Evolutionary conservation across 1,284 basidiomycete genomes (phyloP), one percentile per base, ranked within the genome.

Genomic region (Agaricales sp.): DNA sequence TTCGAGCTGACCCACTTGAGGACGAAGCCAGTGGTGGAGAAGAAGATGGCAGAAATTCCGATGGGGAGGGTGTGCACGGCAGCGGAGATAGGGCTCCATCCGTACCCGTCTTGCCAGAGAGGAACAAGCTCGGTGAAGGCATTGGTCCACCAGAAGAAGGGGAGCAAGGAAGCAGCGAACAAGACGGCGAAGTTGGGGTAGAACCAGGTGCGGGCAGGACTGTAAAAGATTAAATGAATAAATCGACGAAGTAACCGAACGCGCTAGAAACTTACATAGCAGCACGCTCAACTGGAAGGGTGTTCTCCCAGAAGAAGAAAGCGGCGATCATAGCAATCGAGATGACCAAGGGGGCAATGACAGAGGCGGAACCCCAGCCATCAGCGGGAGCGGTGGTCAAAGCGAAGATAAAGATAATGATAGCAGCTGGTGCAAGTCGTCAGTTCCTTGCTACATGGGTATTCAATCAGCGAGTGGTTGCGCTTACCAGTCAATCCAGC

Each of bases 321-420:
- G 50, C 61, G 1, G 51, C 61, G 43, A 69, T 57, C 52, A 69
- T 53, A 48, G 67, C 49, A 24, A 73, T 54, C 6, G 72, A 67
- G 39, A 74, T 62, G 47, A 73, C 58, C 19, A 75, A 61, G 2
- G 73, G 70, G 6, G 61, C 67, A 26, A 76, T 57, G 18, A 73
- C 69, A 3, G 47, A 55, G 0, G 67, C 67, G 0, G 67, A 61
- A 1, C 54, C 60, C 74, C 74, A 77, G 13, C 73, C 71, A 8
- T 56, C 52, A 1, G 62, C 59, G 2, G 71, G 68, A 2, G 71
- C 73, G 3, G 70, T 69, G 2, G 74, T 77, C 22, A 76, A 59
- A 1, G 68, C 70, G 53, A 69, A 75, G 35, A 75, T 69, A 58
- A 77, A 73, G 16, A 76, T 58, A n/a, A 71, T 58, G 14, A 69